phyloP scores from a whole-genome alignment of 352 stramenopile species.

The Globisporangium yorkense region DNA sequence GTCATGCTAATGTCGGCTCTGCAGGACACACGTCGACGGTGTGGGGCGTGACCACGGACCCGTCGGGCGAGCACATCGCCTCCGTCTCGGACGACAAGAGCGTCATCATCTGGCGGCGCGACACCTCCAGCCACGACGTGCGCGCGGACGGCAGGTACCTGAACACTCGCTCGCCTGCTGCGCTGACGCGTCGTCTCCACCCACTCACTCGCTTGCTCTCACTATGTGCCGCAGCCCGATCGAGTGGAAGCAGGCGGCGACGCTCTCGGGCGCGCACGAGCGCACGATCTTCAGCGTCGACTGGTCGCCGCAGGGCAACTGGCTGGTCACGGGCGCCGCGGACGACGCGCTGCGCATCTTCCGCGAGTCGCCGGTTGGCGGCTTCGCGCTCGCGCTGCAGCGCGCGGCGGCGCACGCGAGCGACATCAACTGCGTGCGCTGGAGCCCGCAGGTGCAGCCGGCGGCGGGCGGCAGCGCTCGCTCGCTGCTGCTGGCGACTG shows the following conservation, averaged over 20 bases:
- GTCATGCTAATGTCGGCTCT: not conserved
- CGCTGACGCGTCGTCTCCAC: too few species aligned
- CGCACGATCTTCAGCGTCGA: slow-evolving; percentile 91
- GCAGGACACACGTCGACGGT: slow-evolving; percentile 91
- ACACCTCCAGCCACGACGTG: slow-evolving; percentile 52
- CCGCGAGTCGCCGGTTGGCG: slow-evolving; percentile 25
- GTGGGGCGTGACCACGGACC: slow-evolving; percentile 87
- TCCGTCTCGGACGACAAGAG: slow-evolving; percentile 90
- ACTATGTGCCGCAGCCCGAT: slow-evolving; percentile 21
- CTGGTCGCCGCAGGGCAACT: slow-evolving; percentile 85
- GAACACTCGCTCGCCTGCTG: not conserved
- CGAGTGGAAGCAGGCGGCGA: slow-evolving; percentile 83
- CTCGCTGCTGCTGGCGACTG: slow-evolving; percentile 57
- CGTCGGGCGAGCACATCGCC: slow-evolving; percentile 73
- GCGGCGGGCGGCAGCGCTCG: slow-evolving; percentile 17
- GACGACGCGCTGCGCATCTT: slow-evolving; percentile 92
- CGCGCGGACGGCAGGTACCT: slow-evolving; percentile 40
- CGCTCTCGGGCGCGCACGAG: slow-evolving; percentile 82
- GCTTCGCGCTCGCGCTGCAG: slow-evolving; percentile 66
- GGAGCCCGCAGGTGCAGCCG: slow-evolving; percentile 33
- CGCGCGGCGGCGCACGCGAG: slow-evolving; percentile 56
- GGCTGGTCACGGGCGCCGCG: slow-evolving; percentile 84
- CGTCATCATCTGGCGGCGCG: slow-evolving; percentile 91
- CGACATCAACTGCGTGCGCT: slow-evolving; percentile 83
- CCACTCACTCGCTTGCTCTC: not conserved